A percentile compares a stretch with the other conserved stretches of the same genome.
Evolutionary conservation across 2,329 filamentous ascomycete genomes (phyloP).

Genomic region (Apiospora kogelbergensis): DNA sequence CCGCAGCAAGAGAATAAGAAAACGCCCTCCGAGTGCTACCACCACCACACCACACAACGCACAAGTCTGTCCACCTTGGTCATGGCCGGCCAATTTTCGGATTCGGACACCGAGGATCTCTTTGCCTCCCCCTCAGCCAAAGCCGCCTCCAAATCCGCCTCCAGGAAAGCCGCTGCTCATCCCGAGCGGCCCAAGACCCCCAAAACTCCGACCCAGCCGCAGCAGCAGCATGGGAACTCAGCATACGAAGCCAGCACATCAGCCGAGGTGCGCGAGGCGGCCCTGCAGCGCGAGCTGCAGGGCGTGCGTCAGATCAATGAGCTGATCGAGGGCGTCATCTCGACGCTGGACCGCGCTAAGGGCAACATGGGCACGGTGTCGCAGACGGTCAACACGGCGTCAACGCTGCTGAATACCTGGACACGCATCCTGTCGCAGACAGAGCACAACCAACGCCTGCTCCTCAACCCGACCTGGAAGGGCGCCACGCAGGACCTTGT

Average conservation of each 20-base stretch:
- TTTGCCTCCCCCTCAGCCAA: constrained; percentile 45
- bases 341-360: constrained; percentile 69
- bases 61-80: constrained; percentile 7
- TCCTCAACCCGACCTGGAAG: constrained; percentile 86
- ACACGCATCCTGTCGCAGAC: constrained; percentile 94
- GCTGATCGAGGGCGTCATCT: constrained; percentile 77
- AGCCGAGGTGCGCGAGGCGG: constrained; percentile 69
- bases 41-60: background rate
- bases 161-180: constrained; percentile 21
- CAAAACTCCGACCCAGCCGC: constrained; percentile 50
- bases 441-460: constrained; percentile 92
- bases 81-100: constrained; percentile 34
- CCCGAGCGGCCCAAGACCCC: constrained; percentile 42
- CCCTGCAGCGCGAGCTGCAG: constrained; percentile 76
- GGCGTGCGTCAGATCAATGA: constrained; percentile 84
- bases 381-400: constrained; percentile 81
- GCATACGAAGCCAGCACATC: constrained; percentile 53
- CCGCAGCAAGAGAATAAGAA: background rate
- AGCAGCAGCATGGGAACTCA: constrained; percentile 30
- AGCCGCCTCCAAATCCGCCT: constrained; percentile 27
- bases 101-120: constrained; percentile 48
- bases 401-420: constrained; percentile 90
- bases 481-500: constrained; percentile 82
- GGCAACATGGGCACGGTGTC: constrained; percentile 87
- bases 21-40: background rate